Evolutionary conservation across 306 rosid genomes (phyloP).

Genomic region (Vigna nakashimae): DNA sequence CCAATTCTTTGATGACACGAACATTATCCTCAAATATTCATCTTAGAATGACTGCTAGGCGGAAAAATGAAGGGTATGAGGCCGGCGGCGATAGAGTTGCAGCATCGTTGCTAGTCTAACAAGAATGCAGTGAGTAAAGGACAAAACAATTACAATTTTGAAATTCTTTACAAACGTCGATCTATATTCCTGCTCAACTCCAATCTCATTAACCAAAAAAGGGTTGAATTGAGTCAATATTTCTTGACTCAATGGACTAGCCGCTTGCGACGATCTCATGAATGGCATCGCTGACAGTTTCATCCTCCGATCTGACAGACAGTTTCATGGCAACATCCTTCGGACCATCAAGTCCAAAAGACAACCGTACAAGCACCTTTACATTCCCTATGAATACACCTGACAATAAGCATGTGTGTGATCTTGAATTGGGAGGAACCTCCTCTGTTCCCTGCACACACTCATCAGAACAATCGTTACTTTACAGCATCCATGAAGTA

Average conservation of each 20-base stretch:
- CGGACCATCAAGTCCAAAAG: slow-evolving; percentile 89
- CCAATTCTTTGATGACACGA: slow-evolving; percentile 30
- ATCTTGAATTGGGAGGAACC: slow-evolving; percentile 89
- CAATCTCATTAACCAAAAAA: slow-evolving; percentile 48
- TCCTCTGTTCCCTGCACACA: slow-evolving; percentile 86
- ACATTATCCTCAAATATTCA: slow-evolving; percentile 54
- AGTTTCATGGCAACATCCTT: slow-evolving; percentile 97
- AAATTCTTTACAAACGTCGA: slow-evolving; percentile 58
- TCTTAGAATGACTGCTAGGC: slow-evolving; percentile 42
- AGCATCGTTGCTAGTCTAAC: slow-evolving; percentile 38
- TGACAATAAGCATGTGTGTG: slow-evolving; percentile 81
- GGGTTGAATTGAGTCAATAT: slow-evolving; percentile 42
- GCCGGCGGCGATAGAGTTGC: background rate
- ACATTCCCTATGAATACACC: slow-evolving; percentile 87
- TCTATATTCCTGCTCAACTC: slow-evolving; percentile 49
- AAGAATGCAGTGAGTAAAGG: slow-evolving; percentile 37
- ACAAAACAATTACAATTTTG: slow-evolving; percentile 34
- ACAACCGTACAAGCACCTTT: slow-evolving; percentile 83
- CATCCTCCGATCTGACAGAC: slow-evolving; percentile 84
- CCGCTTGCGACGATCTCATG: slow-evolving; percentile 95
- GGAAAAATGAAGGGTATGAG: slow-evolving; percentile 35
- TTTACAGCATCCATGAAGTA: slow-evolving; percentile 29
- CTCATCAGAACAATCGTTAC: background rate
- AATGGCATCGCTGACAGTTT: slow-evolving; percentile 76
- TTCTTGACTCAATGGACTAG: slow-evolving; percentile 52